Conservation (phyloP, 177 flowering plant species). For the Telopea speciosissima region DNA sequence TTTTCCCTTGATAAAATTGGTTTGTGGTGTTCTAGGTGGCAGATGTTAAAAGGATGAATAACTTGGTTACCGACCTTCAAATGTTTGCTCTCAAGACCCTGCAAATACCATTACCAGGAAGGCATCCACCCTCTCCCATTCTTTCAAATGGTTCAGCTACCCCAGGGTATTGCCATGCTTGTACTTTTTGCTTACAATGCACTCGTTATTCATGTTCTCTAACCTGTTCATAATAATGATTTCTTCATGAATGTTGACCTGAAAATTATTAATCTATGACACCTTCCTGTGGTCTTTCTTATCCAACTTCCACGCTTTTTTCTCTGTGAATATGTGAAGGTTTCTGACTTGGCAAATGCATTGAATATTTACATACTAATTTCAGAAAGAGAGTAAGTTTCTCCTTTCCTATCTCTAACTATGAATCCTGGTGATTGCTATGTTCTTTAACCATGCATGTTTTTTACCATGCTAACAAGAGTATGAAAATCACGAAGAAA, state of each 20-base stretch:
- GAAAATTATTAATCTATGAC: background rate
- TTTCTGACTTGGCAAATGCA: background rate
- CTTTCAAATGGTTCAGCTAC: conserved; percentile 39
- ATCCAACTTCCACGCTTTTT: background rate
- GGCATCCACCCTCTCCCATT: conserved; percentile 76
- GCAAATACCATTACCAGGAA: conserved; percentile 75
- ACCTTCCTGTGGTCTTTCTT: background rate
- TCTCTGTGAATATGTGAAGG: background rate
- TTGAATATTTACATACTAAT: background rate
- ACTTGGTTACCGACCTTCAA: conserved; percentile 78
- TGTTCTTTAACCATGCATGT: background rate
- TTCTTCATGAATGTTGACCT: background rate
- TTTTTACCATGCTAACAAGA: no score
- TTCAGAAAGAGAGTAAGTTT: background rate
- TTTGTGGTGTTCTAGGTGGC: conserved; percentile 49
- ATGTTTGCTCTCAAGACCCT: conserved; percentile 85
- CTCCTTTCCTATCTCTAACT: background rate
- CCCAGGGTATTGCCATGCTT: conserved; percentile 35
- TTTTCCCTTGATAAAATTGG: background rate
- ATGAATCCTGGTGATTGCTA: background rate
- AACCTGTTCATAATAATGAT: background rate
- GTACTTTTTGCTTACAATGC: background rate
- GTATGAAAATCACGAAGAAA: background rate
- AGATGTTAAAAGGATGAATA: conserved; percentile 77
- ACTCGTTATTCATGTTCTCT: background rate